Evolutionary conservation across 106 monocot species (phyloP), one percentile per base, ranked within the genome.

Genomic region (Dendrobium officinale): DNA sequence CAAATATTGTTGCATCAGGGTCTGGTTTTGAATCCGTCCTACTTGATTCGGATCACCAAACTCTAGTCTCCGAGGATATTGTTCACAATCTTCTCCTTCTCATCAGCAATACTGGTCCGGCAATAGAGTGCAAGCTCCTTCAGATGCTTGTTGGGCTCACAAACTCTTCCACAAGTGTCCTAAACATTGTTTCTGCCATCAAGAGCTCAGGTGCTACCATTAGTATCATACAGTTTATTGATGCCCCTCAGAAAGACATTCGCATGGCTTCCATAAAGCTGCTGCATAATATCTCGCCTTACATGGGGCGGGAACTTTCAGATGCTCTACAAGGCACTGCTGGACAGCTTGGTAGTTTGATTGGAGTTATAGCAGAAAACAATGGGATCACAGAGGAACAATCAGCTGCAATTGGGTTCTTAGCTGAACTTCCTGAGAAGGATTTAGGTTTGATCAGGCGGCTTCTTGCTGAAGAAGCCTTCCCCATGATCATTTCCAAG

Each of bases 81-180:
- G 79, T 97, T 77, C 90, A 91, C 89, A 94, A 89, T 82, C 88
- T 97, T 1, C 89, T 97, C 31, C 94, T 94, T 80, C 90, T 97
- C 79, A 94, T 97, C 70, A 97, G 90, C 79, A 97, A 97, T 80
- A 94, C 94, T n/a, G 97, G 97, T 29, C 97, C 97, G 33, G 81
- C 97, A 83, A 97, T 92, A 44, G 92, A 86, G 78, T 92, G 89
- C 86, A 90, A 92, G 74, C 92, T 97, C 33, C 92, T 97, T 75
- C 94, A 97, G 55, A 89, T 94, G 0, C 90, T 97, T 61, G 94
- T 92, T 10, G 92, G 92, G 24, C 94, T 97, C 19, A 92, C 97
- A 11, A 88, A 81, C 59, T 92, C 92, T 78, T 19, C 85, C 7
- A 79, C 77, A 41, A 89, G 84, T 9, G 90, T 92, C n/a, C 22